These are phyloP conservation scores for Hemerocallis citrina DNA, from an alignment of 106 monocot genomes.

Conservation along the genomic window DNA sequence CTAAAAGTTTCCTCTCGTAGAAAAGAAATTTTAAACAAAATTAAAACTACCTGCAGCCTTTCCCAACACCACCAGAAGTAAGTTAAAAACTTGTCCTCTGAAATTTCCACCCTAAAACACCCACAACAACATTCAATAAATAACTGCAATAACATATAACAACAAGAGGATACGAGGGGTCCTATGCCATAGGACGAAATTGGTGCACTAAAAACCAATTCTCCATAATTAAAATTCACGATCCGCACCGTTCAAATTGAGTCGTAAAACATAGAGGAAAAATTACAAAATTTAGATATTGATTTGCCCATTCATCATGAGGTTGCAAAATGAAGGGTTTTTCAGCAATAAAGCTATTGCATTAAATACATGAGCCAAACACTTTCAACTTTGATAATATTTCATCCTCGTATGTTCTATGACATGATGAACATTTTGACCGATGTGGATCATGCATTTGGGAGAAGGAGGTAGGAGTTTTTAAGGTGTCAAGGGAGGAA, in stretches of 20 bases:
- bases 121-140: not conserved
- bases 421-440: too few species aligned
- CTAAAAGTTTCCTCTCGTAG: too few species aligned
- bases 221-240: too few species aligned
- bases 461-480: too few species aligned
- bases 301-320: not conserved
- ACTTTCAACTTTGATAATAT: too few species aligned
- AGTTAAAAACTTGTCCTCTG: slow-evolving; percentile 70
- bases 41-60: slow-evolving; percentile 52
- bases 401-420: too few species aligned
- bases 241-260: too few species aligned
- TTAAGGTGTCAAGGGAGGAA: too few species aligned
- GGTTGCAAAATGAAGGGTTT: too few species aligned
- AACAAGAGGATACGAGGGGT: not conserved
- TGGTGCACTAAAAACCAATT: not conserved
- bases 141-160: not conserved
- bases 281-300: not conserved
- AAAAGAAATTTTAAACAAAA: not conserved
- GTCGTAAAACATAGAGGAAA: not conserved
- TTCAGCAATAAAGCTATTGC: not conserved
- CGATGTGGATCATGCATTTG: too few species aligned
- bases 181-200: not conserved
- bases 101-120: slow-evolving; percentile 62
- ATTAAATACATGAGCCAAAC: not conserved
- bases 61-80: slow-evolving; percentile 99